These are phyloP conservation scores for Saturnispora zaruensis DNA, from an alignment of 805 yeast genomes.

Conservation along the genomic window DNA sequence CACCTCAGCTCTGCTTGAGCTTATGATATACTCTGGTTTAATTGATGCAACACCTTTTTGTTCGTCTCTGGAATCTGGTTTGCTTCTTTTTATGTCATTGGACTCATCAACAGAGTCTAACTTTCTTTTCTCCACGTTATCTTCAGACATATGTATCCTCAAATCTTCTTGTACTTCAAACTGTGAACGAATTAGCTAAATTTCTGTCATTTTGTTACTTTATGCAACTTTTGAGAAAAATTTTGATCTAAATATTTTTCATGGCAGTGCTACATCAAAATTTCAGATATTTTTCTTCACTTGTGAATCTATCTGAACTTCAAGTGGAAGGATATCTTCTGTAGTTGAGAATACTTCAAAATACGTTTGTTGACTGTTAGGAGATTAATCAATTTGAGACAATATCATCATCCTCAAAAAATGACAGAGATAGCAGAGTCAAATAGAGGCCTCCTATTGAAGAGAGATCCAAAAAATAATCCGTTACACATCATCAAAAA, in stretches of 20 bases:
- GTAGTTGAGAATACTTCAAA: not conserved
- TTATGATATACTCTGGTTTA: constrained; percentile 58
- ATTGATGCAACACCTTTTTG: constrained; percentile 62
- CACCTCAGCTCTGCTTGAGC: constrained; percentile 9
- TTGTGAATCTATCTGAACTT: not conserved
- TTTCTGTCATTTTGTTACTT: not conserved
- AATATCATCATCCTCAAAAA: not conserved
- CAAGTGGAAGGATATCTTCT: not conserved
- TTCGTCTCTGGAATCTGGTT: not conserved
- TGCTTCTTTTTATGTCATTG: constrained; percentile 7
- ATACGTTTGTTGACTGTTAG: not conserved
- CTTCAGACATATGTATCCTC: not conserved
- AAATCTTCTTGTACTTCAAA: not conserved
- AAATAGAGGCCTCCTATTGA: not conserved
- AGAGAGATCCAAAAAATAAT: constrained; percentile 38
- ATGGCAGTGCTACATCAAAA: not conserved
- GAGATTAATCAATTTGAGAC: not conserved
- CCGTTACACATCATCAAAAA: constrained; percentile 45
- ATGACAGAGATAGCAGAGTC: not conserved
- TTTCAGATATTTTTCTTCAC: not conserved
- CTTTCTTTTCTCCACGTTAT: constrained; percentile 3
- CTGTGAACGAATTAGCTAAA: not conserved
- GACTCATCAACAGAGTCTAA: constrained; percentile 6
- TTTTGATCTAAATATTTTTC: not conserved
- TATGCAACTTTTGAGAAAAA: not conserved